Percentiles rank a stretch among this genome's conserved stretches.
phyloP scores from a whole-genome alignment of 148 eudicot genomes.

The Vaccinium myrtillus region DNA sequence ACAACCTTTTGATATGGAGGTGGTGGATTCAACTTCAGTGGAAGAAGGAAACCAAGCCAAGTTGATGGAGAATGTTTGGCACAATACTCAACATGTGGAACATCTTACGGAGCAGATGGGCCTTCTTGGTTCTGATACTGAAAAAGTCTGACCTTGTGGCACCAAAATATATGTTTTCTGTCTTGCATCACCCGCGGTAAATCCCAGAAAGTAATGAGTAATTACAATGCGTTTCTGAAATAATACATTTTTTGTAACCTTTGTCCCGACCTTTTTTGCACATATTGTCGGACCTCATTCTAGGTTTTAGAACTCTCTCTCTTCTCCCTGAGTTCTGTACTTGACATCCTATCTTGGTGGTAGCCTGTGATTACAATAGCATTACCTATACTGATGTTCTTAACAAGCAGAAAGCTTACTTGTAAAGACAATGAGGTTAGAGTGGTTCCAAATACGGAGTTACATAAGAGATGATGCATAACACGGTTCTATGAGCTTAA shows the following conservation, averaged over 20 bases:
- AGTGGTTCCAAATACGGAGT: neutral
- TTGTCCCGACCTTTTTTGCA: neutral
- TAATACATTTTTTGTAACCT: neutral
- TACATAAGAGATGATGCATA: neutral
- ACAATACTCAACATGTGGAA: conserved; percentile 53
- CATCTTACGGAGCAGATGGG: conserved; percentile 79
- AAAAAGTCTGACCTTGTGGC: conserved; percentile 34
- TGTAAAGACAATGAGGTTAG: neutral
- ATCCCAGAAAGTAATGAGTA: neutral
- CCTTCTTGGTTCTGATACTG: conserved; percentile 46
- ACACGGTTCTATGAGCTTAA: neutral
- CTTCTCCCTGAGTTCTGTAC: neutral
- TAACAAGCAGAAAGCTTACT: neutral
- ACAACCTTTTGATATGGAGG: conserved; percentile 28
- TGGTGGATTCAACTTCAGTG: conserved; percentile 31
- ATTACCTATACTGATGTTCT: neutral
- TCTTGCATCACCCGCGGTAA: conserved; percentile 1
- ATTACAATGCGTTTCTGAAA: neutral
- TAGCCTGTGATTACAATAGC: neutral
- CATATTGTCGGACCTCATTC: neutral
- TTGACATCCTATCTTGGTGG: neutral
- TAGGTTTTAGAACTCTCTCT: neutral
- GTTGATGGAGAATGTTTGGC: conserved; percentile 44
- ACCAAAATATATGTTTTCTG: conserved; percentile 29
- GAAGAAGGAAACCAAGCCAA: conserved; percentile 45